Percentiles rank a stretch among this genome's conserved stretches.
phyloP scores from a whole-genome alignment of 2,329 filamentous ascomycete genomes.

The Epichloe uncinata region DNA sequence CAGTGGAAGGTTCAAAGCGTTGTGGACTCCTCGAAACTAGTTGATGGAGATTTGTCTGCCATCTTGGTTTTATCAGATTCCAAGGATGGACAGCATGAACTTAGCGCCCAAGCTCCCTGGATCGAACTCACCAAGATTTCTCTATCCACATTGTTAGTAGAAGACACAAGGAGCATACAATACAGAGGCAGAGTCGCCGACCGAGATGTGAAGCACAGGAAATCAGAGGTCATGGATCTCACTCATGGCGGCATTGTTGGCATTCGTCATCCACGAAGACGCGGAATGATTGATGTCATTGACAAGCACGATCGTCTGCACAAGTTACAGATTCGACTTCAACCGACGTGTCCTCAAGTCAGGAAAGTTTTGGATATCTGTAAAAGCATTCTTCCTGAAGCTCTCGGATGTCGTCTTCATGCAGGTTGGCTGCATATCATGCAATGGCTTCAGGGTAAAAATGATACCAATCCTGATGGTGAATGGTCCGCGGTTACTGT shows the following conservation, averaged over 20 bases:
- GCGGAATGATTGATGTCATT: constrained; percentile 51
- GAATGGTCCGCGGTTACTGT: constrained; percentile 61
- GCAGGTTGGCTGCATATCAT: constrained; percentile 62
- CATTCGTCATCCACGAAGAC: constrained; percentile 43
- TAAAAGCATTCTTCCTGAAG: constrained; percentile 48
- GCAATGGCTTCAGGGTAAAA: constrained; percentile 48
- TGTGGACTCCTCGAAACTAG: constrained; percentile 58
- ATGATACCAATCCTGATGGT: constrained; percentile 31
- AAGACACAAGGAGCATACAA: constrained; percentile 47
- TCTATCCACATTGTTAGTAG: constrained; percentile 45
- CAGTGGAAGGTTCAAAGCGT: constrained; percentile 51
- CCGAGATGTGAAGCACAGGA: constrained; percentile 35
- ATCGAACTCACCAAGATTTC: constrained; percentile 54
- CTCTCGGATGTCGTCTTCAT: constrained; percentile 46
- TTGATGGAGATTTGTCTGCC: constrained; percentile 52
- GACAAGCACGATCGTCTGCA: constrained; percentile 51
- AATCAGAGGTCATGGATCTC: constrained; percentile 32
- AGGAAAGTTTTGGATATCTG: constrained; percentile 47
- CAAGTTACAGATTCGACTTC: constrained; percentile 53
- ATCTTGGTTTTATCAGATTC: constrained; percentile 58
- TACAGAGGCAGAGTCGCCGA: constrained; percentile 38
- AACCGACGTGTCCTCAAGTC: constrained; percentile 51
- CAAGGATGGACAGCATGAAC: constrained; percentile 46
- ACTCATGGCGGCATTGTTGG: constrained; percentile 34
- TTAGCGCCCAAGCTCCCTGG: constrained; percentile 67